Base-by-base conservation (phyloP, 371 early-diverging fungal genomes). In the Mucor piriformis region DNA sequence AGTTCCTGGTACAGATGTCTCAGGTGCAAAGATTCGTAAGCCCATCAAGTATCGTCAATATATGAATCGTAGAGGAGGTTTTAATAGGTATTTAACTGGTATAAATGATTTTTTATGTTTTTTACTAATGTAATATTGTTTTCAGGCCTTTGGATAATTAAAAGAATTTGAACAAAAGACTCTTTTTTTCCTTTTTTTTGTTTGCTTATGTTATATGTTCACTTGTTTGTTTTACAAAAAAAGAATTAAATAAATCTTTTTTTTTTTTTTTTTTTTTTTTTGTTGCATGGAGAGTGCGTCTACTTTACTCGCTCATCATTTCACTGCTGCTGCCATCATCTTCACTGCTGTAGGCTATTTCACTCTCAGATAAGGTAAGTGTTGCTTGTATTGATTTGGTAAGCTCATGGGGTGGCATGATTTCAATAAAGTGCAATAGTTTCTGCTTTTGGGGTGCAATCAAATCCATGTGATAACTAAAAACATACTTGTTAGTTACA, bases 11-110 rank as follows among this genome's bases (percentile, higher is more conserved):
- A 78, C 84, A 32, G 84, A 88, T 64, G 75, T 81, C 3, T 83
- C 88, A n/a, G 87, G 75, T 3, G 88, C 86, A 3, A 85, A 85
- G 54, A 81, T 93, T 43, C 85, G 83, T 55, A 90, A 91, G 59
- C 83, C 87, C 55, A 80, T 95, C 27, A 88, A 88, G 56, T 95
- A 94, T 71, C 84, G 95, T 13, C 97, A 96, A 72, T 96, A 94
- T 73, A 96, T 96, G 97, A 96, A 96, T 70, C 80, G 96, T 40
- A 83, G 89, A 42, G 92, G 95, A 35, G 95, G 95, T n/a, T 95
- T 95, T 70, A 96, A 96, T 63, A 71, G 81, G 77, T 73, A 72
- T n/a, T n/a, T n/a, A 59, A 3, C n/a, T 0, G 16, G 16, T 15
- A 38, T 13, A 21, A 34, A 15, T 6, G 29, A 15, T n/a, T 23